Evolutionary conservation across 2,329 filamentous ascomycete genomes (phyloP).

Genomic region (Verticillium dahliae): DNA sequence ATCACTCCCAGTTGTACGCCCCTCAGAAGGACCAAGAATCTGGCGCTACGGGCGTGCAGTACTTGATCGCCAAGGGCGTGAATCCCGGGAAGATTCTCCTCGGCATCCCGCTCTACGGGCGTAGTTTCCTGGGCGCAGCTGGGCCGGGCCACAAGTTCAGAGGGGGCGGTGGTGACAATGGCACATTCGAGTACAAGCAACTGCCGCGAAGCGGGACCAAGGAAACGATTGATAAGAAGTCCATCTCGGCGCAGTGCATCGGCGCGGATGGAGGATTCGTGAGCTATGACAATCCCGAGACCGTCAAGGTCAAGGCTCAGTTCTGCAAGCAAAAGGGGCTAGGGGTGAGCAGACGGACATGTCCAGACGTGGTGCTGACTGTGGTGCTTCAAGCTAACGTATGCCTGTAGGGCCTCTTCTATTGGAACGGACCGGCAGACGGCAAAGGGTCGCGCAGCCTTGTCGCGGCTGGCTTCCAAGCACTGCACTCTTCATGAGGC

Average conservation of each 20-base stretch:
- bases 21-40: constrained; percentile 55
- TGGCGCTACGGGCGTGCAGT: constrained; percentile 59
- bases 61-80: constrained; percentile 60
- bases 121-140: constrained; percentile 62
- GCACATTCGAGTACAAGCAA: constrained; percentile 67
- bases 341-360: constrained; percentile 39
- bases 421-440: constrained; percentile 75
- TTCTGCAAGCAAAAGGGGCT: constrained; percentile 67
- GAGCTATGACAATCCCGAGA: constrained; percentile 72
- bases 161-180: constrained; percentile 53
- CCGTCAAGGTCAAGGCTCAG: constrained; percentile 66
- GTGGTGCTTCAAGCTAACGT: not conserved
- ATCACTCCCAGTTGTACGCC: constrained; percentile 70
- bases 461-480: constrained; percentile 51
- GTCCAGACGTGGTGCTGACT: not conserved
- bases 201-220: constrained; percentile 56
- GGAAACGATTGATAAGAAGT: constrained; percentile 61
- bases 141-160: constrained; percentile 58
- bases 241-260: constrained; percentile 64
- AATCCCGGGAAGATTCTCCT: constrained; percentile 66
- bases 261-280: constrained; percentile 72
- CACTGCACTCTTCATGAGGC: constrained; percentile 42
- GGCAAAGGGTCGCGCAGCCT: constrained; percentile 50
- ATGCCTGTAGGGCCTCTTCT: constrained; percentile 61
- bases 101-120: constrained; percentile 69